Conservation (phyloP, 148 eudicot species). For the Rhododendron henanense region DNA sequence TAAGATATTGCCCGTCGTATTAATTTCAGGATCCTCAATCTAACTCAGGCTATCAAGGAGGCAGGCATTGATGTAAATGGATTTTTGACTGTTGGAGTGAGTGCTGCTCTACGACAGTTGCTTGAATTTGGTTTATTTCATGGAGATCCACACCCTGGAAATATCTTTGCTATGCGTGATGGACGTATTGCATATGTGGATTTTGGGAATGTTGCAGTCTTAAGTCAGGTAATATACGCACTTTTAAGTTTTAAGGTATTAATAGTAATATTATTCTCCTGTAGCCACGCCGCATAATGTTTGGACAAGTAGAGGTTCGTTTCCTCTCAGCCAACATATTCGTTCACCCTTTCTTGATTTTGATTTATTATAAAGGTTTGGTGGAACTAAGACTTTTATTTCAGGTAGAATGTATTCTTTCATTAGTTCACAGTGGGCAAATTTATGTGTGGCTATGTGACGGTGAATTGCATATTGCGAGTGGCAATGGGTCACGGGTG, state of each 20-base stretch:
- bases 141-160: slow-evolving; percentile 99
- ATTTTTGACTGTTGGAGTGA: slow-evolving; percentile 92
- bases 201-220: slow-evolving; percentile 96
- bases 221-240: slow-evolving; percentile 70
- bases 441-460: neutral
- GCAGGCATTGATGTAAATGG: slow-evolving; percentile 86
- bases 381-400: neutral
- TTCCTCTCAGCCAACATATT: neutral
- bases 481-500: neutral
- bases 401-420: neutral
- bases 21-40: slow-evolving; percentile 3
- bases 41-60: slow-evolving; percentile 73
- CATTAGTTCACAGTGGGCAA: neutral
- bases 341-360: neutral
- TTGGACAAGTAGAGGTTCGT: neutral
- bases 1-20: slow-evolving; percentile 1
- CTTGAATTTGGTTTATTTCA: slow-evolving; percentile 95
- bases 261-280: neutral
- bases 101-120: slow-evolving; percentile 93
- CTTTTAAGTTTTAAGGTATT: neutral
- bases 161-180: slow-evolving; percentile 98
- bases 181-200: slow-evolving; percentile 99
- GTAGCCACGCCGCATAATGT: neutral
- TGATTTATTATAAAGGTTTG: neutral
- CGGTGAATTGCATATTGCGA: neutral